Evolutionary conservation across 768 basidiomycete genomes (phyloP).

Genomic region (Leucogyrophana mollusca): DNA sequence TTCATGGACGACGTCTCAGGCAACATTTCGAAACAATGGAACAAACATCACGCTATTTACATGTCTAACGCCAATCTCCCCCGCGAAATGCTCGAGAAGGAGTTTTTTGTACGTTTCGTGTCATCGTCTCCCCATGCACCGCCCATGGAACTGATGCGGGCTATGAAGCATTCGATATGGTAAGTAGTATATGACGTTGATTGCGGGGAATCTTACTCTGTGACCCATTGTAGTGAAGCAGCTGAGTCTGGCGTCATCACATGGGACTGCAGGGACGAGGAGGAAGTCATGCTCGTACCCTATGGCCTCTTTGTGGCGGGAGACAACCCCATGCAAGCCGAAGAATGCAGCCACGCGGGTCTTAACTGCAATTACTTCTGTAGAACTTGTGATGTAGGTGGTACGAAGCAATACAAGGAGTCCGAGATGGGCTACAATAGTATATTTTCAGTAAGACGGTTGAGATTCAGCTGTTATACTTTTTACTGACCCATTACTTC

Average conservation of each 20-base stretch:
- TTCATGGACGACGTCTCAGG: conserved; percentile 42
- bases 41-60: conserved; percentile 44
- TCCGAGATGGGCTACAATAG: conserved; percentile 32
- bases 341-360: conserved; percentile 39
- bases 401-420: conserved; percentile 30
- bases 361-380: conserved; percentile 39
- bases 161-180: conserved; percentile 31
- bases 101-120: conserved; percentile 37
- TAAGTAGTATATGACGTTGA: conserved; percentile 13
- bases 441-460: conserved; percentile 28
- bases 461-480: too few species aligned
- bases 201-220: conserved; percentile 17
- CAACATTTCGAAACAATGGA: conserved; percentile 43
- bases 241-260: conserved; percentile 18
- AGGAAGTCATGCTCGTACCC: conserved; percentile 14
- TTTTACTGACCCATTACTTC: background rate
- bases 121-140: conserved; percentile 37
- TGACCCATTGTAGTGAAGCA: conserved; percentile 22
- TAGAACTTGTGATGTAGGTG: conserved; percentile 37
- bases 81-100: conserved; percentile 31
- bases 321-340: conserved; percentile 41
- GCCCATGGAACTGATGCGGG: conserved; percentile 37
- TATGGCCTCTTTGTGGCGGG: conserved; percentile 28
- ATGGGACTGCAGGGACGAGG: conserved; percentile 22
- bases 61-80: conserved; percentile 36